Conservation (phyloP, 1,284 basidiomycete species). For the Fomitopsis pinicola region DNA sequence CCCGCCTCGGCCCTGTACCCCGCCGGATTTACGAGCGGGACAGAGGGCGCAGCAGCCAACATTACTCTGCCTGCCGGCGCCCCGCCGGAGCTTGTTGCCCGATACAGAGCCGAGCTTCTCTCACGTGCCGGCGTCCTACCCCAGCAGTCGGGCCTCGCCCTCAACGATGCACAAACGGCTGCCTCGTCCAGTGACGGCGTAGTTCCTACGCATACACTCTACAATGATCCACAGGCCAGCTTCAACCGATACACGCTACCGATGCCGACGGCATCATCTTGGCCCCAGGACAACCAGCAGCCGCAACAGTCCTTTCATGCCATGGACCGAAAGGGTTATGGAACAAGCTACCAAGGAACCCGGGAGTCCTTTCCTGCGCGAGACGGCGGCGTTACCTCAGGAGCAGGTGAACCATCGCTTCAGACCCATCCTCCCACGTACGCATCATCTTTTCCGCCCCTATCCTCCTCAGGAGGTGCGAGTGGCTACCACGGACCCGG, state of each 20-base stretch:
- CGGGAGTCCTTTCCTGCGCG: conserved; percentile 10
- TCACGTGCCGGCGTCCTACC: conserved; percentile 29
- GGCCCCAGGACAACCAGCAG: conserved; percentile 9
- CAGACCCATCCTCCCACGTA: conserved; percentile 21
- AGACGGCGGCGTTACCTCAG: conserved; percentile 10
- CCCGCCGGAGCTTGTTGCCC: conserved; percentile 38
- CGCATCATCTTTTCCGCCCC: conserved; percentile 8
- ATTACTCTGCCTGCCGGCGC: conserved; percentile 10
- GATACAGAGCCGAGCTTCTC: conserved; percentile 46
- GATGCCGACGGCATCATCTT: neutral
- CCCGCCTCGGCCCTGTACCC: conserved; percentile 14
- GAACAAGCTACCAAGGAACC: neutral
- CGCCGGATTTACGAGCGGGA: conserved; percentile 11
- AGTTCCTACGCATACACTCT: neutral
- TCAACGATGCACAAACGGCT: conserved; percentile 8
- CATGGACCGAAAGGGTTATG: conserved; percentile 16
- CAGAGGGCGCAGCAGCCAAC: conserved; percentile 10
- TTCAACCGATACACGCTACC: conserved; percentile 2
- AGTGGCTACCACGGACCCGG: conserved; percentile 4
- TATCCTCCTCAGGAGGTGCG: conserved; percentile 9
- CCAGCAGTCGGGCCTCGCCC: conserved; percentile 15
- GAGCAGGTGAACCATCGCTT: conserved; percentile 13
- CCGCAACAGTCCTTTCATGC: conserved; percentile 11
- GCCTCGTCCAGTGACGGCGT: conserved; percentile 6
- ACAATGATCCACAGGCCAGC: conserved; percentile 1